Evolutionary conservation across 2,329 filamentous ascomycete genomes (phyloP).

Genomic region (Mycosphaerella arachidis): DNA sequence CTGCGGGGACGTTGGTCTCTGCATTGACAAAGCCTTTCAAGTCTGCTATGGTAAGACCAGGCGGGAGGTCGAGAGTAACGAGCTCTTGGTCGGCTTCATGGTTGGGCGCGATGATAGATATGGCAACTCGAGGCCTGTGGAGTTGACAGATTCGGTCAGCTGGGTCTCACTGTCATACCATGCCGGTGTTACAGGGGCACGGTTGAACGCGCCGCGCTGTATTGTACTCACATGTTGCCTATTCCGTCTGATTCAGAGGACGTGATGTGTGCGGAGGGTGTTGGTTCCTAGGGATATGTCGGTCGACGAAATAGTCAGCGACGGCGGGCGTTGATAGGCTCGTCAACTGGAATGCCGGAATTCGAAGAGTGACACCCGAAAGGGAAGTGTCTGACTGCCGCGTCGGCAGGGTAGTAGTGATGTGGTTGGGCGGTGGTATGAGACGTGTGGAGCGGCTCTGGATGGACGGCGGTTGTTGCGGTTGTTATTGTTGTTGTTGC

Average conservation of each 20-base stretch:
- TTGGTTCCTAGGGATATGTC: conserved; percentile 20
- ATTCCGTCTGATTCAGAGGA: background rate
- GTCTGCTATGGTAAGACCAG: conserved; percentile 76
- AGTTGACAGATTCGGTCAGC: conserved; percentile 22
- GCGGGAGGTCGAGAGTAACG: conserved; percentile 74
- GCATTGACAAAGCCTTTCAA: conserved; percentile 84
- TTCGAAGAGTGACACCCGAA: conserved; percentile 17
- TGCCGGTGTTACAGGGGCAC: conserved; percentile 7
- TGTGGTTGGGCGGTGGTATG: background rate
- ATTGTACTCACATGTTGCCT: conserved; percentile 28
- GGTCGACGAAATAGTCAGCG: conserved; percentile 13
- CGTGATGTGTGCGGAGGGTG: conserved; percentile 7
- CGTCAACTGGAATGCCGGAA: conserved; percentile 14
- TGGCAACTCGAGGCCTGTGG: conserved; percentile 72
- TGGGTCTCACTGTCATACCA: conserved; percentile 29
- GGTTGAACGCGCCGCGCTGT: background rate
- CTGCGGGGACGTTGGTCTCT: conserved; percentile 69
- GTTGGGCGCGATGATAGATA: conserved; percentile 75
- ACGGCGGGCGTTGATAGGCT: conserved; percentile 4
- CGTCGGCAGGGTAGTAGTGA: background rate
- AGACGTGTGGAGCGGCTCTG: background rate
- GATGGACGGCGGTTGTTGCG: background rate
- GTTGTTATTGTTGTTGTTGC: background rate
- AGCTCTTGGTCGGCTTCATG: conserved; percentile 65
- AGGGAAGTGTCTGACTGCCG: conserved; percentile 6